Base-by-base conservation (phyloP, 2,329 filamentous ascomycete genomes). In the Volutella citrinella region DNA sequence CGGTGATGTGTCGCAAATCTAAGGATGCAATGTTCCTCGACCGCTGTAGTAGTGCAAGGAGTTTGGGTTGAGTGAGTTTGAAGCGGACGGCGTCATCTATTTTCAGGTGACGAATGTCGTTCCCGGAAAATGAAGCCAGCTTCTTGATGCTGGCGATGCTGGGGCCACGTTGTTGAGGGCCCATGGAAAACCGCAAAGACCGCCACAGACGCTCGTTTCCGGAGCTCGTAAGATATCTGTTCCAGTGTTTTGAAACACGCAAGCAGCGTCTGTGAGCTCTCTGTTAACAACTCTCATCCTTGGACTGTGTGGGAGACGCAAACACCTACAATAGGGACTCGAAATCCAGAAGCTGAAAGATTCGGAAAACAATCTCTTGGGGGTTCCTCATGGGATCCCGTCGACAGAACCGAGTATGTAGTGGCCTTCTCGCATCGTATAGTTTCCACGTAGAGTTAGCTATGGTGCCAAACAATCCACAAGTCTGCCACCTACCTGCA, bases 301-400 rank as follows among this genome's bases (percentile, higher is more conserved):
- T 14, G 16, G 7, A 15, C 13, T 9, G 12, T 19, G 7, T 44
- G 5, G 17, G 10, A 7, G 11, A 4, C 4, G 5, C 10, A 19
- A 20, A 11, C 10, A 15, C 49, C 20, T 48, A 61, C 55, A 60
- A 51, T 10, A 59, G 40, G 10, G 54, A 48, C 5, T 43, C 31
- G n/a, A 65, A 51, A 30, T 61, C 59, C 8, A 66, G 40, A 23
- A 53, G 54, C 11, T 48, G 49, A 21, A 66, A 60, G 7, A 67
- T 60, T 11, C 56, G 45, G 17, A 61, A 49, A 7, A 65, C 44
- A 31, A 67, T 49, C 29, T 67, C 64, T 5, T 51, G 36, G 0
- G 64, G 64, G 16, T 65, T 50, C 15, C 43, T 45, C 11, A 67
- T 29, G 4, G 64, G 64, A 34, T 67, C 63, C 21, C 49, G 48